These are phyloP conservation scores for Pseudotsuga menziesii DNA, from an alignment of 75 land plant genomes.

Conservation along the genomic window DNA sequence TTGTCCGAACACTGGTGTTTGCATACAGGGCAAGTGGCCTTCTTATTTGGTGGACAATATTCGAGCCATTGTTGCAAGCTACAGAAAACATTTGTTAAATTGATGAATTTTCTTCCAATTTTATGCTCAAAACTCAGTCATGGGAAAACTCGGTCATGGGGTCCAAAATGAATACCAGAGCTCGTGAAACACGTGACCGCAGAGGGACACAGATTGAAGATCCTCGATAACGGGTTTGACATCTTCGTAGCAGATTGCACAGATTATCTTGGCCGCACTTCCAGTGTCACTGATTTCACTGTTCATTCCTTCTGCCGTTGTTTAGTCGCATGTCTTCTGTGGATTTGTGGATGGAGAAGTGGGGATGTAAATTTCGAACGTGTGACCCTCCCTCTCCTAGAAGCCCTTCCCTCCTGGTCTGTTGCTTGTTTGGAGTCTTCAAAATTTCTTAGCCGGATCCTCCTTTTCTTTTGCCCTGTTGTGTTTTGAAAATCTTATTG, in stretches of 20 bases:
- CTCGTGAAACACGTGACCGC: slow-evolving; percentile 98
- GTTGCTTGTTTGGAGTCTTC: too few species aligned
- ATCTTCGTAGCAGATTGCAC: slow-evolving; percentile 94
- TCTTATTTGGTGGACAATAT: slow-evolving; percentile 58
- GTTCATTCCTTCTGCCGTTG: too few species aligned
- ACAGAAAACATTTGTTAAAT: background rate
- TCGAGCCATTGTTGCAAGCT: slow-evolving; percentile 97
- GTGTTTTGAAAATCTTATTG: too few species aligned
- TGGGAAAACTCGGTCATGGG: background rate
- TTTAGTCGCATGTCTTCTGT: too few species aligned
- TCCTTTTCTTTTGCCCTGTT: too few species aligned
- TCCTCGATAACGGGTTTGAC: slow-evolving; percentile 65
- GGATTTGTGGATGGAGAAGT: too few species aligned
- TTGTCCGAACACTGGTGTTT: slow-evolving; percentile 56
- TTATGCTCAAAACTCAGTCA: background rate
- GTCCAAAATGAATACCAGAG: slow-evolving; percentile 51
- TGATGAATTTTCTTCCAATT: background rate
- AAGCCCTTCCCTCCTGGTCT: too few species aligned
- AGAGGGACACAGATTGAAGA: slow-evolving; percentile 74
- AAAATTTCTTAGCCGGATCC: too few species aligned
- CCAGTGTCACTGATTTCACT: too few species aligned
- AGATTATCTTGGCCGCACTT: slow-evolving; percentile 21
- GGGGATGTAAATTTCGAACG: too few species aligned
- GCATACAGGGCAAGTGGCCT: slow-evolving; percentile 83
- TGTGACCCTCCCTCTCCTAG: too few species aligned